A percentile compares a stretch with the other conserved stretches of the same genome.
phyloP scores from a whole-genome alignment of 805 yeast species.

The Hanseniaspora vineae region DNA sequence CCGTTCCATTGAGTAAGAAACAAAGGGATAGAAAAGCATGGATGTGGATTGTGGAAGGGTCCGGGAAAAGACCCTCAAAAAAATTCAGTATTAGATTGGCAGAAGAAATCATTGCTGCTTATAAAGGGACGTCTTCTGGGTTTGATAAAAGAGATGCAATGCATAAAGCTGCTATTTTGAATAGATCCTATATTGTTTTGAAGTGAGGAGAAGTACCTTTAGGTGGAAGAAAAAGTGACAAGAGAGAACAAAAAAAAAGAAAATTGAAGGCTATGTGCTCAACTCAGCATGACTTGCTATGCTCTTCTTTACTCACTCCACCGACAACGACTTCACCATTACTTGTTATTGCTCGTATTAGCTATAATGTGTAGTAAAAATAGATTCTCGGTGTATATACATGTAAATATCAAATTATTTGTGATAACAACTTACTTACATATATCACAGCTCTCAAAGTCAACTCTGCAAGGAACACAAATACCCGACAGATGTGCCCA shows the following conservation, averaged over 20 bases:
- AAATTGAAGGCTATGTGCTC: no score
- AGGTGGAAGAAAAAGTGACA: no score
- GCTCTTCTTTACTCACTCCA: no score
- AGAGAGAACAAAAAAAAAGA: no score
- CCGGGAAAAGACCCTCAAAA: slow-evolving; percentile 62
- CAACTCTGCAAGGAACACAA: background rate
- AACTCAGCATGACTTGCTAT: no score
- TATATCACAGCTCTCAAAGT: no score
- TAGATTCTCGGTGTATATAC: background rate
- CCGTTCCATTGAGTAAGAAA: slow-evolving; percentile 68
- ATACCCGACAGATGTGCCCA: slow-evolving; percentile 13
- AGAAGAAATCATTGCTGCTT: slow-evolving; percentile 74
- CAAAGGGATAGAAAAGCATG: slow-evolving; percentile 83
- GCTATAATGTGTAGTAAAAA: no score
- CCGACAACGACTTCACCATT: no score
- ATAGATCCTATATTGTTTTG: slow-evolving; percentile 63
- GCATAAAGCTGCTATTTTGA: slow-evolving; percentile 79
- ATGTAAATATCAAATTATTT: slow-evolving; percentile 1
- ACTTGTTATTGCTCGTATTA: no score
- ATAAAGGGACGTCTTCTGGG: slow-evolving; percentile 67
- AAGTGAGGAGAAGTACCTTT: slow-evolving; percentile 17
- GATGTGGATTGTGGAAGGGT: slow-evolving; percentile 79
- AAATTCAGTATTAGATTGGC: slow-evolving; percentile 81
- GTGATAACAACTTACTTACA: background rate
- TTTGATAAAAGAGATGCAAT: slow-evolving; percentile 71